Evolutionary conservation across 2,329 filamentous ascomycete species (phyloP).

Genomic region (Penicillium sp.): DNA sequence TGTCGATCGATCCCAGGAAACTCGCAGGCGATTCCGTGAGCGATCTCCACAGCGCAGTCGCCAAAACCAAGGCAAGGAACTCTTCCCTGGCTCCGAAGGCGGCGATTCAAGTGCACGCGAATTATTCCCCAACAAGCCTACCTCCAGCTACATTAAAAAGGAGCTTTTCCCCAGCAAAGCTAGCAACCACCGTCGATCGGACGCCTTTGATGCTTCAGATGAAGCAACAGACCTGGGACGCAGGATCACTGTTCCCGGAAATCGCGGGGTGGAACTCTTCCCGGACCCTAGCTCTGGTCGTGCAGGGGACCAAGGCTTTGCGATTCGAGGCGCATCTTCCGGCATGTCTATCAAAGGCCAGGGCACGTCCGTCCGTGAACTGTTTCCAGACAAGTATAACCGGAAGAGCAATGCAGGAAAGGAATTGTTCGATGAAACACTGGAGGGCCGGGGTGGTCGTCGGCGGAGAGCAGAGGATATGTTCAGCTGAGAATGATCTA

Average conservation of each 20-base stretch:
- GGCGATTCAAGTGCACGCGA: conserved; percentile 41
- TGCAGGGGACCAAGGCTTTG: conserved; percentile 36
- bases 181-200: conserved; percentile 45
- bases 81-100: conserved; percentile 49
- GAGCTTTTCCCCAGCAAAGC: conserved; percentile 56
- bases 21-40: conserved; percentile 39
- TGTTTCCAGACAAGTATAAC: conserved; percentile 60
- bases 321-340: conserved; percentile 41
- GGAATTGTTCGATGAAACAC: conserved; percentile 61
- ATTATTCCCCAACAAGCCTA: conserved; percentile 44
- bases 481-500: conserved; percentile 51
- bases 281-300: conserved; percentile 29
- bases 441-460: conserved; percentile 54
- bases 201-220: conserved; percentile 52
- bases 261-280: conserved; percentile 37
- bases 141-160: conserved; percentile 45
- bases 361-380: conserved; percentile 59
- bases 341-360: conserved; percentile 67
- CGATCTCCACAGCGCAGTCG: conserved; percentile 37
- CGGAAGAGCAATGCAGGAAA: conserved; percentile 56
- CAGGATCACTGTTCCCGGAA: conserved; percentile 46
- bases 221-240: conserved; percentile 50
- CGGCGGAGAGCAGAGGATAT: conserved; percentile 68
- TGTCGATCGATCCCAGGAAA: conserved; percentile 34
- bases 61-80: conserved; percentile 48